Conservation (phyloP, 1,139 yeast genomes). For the Hansenula lynferdii region DNA sequence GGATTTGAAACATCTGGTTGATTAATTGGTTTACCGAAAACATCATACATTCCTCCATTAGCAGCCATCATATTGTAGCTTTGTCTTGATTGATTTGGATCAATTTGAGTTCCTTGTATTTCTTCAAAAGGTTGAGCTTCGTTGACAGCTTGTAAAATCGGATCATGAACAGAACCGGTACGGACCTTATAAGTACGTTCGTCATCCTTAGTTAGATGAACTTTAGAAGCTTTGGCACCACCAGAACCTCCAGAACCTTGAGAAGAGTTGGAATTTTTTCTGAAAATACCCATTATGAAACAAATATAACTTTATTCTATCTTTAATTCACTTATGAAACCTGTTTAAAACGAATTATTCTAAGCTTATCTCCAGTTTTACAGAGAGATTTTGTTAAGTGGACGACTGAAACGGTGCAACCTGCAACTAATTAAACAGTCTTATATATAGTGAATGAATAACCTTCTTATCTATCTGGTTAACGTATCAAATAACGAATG, state of each 20-base stretch:
- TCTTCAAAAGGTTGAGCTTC: slow-evolving; percentile 96
- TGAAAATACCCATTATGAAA: slow-evolving; percentile 24
- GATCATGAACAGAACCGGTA: slow-evolving; percentile 73
- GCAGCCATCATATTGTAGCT: slow-evolving; percentile 32
- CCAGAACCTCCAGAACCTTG: slow-evolving; percentile 18
- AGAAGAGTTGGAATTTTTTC: slow-evolving; percentile 18
- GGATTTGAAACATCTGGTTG: slow-evolving; percentile 89
- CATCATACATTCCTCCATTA: slow-evolving; percentile 55
- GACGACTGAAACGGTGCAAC: too few relatives aligned
- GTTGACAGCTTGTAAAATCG: slow-evolving; percentile 83
- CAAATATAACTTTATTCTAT: too few relatives aligned
- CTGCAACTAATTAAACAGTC: too few relatives aligned
- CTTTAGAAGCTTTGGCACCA: slow-evolving; percentile 16
- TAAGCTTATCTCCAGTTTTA: too few relatives aligned
- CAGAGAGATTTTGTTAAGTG: too few relatives aligned
- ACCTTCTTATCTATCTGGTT: too few relatives aligned
- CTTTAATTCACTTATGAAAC: too few relatives aligned
- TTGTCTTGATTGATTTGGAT: slow-evolving; percentile 36
- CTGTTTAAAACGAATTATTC: too few relatives aligned
- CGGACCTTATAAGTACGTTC: slow-evolving; percentile 52
- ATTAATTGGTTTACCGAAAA: slow-evolving; percentile 73
- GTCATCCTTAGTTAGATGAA: slow-evolving; percentile 40
- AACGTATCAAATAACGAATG: too few relatives aligned
- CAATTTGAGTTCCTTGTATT: slow-evolving; percentile 43
- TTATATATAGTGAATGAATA: too few relatives aligned